Evolutionary conservation across 805 yeast genomes (phyloP).

Genomic region (Jamesozyma gamospora): DNA sequence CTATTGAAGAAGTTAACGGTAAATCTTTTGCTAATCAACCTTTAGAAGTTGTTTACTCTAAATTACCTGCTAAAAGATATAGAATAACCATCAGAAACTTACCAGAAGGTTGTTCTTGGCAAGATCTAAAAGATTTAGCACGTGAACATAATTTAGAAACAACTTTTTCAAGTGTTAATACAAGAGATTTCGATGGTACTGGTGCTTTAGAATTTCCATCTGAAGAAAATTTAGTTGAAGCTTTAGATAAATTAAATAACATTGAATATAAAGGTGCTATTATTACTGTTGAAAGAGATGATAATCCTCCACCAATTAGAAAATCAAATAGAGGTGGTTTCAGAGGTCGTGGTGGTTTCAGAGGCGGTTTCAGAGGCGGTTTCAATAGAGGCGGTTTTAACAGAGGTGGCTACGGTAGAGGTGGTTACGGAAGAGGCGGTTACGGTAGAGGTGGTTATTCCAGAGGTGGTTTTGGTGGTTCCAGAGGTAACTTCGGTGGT

Average conservation of each 20-base stretch:
- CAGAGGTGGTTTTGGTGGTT: slow-evolving; percentile 31
- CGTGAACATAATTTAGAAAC: slow-evolving; percentile 64
- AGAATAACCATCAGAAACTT: slow-evolving; percentile 61
- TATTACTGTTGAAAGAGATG: slow-evolving; percentile 71
- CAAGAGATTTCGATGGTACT: slow-evolving; percentile 38
- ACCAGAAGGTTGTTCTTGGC: slow-evolving; percentile 77
- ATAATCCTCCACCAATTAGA: slow-evolving; percentile 41
- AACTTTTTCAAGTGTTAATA: slow-evolving; percentile 43
- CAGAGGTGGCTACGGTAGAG: slow-evolving; percentile 31
- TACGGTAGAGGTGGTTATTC: slow-evolving; percentile 20
- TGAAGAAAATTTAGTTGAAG: slow-evolving; percentile 66
- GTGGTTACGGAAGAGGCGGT: slow-evolving; percentile 33
- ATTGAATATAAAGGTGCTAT: slow-evolving; percentile 60
- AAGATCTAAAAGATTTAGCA: slow-evolving; percentile 82
- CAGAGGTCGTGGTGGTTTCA: slow-evolving; percentile 39
- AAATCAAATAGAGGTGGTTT: slow-evolving; percentile 39
- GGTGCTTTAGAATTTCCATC: slow-evolving; percentile 41
- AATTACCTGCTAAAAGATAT: slow-evolving; percentile 53
- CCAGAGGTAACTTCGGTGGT: slow-evolving; percentile 27
- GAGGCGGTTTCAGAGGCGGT: slow-evolving; percentile 37
- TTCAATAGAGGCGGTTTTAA: slow-evolving; percentile 36
- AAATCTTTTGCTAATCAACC: slow-evolving; percentile 50
- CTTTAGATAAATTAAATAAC: slow-evolving; percentile 64
- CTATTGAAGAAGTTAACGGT: slow-evolving; percentile 70
- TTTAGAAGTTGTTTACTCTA: slow-evolving; percentile 35